These are phyloP conservation scores for Fraxinus albicans DNA, from an alignment of 305 asterid species.

Conservation along the genomic window DNA sequence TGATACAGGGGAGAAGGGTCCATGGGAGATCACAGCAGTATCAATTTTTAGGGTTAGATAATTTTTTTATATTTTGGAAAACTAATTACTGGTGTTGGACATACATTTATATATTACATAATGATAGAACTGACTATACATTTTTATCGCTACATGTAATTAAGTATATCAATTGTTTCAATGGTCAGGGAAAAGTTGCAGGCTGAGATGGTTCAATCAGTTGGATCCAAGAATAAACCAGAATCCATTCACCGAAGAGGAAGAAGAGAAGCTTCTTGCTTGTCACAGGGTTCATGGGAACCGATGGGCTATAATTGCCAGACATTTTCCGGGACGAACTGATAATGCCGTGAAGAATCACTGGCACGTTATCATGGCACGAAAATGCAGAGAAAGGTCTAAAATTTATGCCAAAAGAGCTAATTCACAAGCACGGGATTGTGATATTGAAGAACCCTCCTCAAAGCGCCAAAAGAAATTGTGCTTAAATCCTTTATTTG, in stretches of 20 bases:
- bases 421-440: constrained; percentile 10
- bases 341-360: constrained; percentile 91
- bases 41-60: not conserved
- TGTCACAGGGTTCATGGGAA: constrained; percentile 74
- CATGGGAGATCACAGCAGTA: too few species aligned
- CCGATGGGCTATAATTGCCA: constrained; percentile 75
- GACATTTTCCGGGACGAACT: constrained; percentile 78
- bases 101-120: not conserved
- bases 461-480: constrained; percentile 28
- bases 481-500: constrained; percentile 17
- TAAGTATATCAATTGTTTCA: not conserved
- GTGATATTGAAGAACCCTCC: constrained; percentile 22
- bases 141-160: not conserved
- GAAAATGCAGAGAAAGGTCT: constrained; percentile 61
- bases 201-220: constrained; percentile 88
- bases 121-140: not conserved
- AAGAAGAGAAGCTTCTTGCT: constrained; percentile 72
- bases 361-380: constrained; percentile 89
- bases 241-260: constrained; percentile 71
- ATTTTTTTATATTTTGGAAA: not conserved
- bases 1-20: not conserved
- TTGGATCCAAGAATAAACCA: constrained; percentile 81
- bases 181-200: constrained; percentile 72
- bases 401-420: constrained; percentile 41
- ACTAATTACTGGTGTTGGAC: not conserved